Conservation (phyloP, 768 basidiomycete species). For the Wakefieldia striispora region DNA sequence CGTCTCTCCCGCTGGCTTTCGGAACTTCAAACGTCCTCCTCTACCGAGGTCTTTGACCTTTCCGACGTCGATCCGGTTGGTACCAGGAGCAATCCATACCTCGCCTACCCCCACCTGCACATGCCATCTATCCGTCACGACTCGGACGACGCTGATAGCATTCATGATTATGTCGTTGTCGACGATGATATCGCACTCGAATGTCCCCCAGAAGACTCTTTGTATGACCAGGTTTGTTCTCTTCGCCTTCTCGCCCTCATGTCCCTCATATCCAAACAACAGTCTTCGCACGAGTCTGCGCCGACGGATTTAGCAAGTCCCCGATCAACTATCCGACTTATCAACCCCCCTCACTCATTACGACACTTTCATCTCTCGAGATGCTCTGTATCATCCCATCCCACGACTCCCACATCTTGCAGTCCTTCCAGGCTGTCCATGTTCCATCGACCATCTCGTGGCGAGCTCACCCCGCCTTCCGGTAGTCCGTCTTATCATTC, state of each 20-base stretch:
- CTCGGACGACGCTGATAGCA: conserved; percentile 33
- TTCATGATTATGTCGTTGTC: conserved; percentile 43
- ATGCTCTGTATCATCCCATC: conserved; percentile 40
- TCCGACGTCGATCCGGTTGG: conserved; percentile 25
- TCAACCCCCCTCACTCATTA: conserved; percentile 38
- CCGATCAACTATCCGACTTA: conserved; percentile 34
- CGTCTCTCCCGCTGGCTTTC: conserved; percentile 45
- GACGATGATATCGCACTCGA: conserved; percentile 32
- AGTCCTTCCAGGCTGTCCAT: conserved; percentile 43
- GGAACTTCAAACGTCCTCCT: conserved; percentile 34
- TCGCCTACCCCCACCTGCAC: conserved; percentile 39
- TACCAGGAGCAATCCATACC: conserved; percentile 38
- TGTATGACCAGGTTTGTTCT: conserved; percentile 27
- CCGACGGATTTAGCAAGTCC: conserved; percentile 26
- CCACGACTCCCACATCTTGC: conserved; percentile 33
- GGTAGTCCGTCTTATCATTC: conserved; percentile 38
- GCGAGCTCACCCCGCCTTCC: conserved; percentile 26
- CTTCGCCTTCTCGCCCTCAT: conserved; percentile 18
- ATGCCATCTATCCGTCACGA: conserved; percentile 27
- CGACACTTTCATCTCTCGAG: conserved; percentile 44
- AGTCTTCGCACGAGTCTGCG: conserved; percentile 23
- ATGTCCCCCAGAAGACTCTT: conserved; percentile 17
- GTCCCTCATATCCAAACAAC: conserved; percentile 17
- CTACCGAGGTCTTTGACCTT: conserved; percentile 19
- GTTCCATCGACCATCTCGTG: conserved; percentile 36